phyloP scores from a whole-genome alignment of 2,329 filamentous ascomycete species.

The Rhinocladiella mackenziei region DNA sequence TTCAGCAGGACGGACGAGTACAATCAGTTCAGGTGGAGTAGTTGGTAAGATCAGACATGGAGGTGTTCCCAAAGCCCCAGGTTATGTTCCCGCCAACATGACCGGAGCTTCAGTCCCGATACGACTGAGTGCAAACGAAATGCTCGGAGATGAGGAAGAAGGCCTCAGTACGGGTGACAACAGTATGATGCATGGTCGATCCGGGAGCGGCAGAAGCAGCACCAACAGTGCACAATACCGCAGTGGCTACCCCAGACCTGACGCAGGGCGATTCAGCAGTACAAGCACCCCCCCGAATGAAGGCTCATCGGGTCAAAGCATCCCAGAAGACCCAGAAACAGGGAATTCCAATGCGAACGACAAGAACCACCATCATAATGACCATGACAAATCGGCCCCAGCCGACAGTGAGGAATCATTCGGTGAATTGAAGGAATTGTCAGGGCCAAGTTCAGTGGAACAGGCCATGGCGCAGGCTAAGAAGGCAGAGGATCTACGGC shows the following conservation, averaged over 20 bases:
- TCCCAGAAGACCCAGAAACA: conserved; percentile 43
- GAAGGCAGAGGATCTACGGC: conserved; percentile 43
- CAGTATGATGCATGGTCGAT: conserved; percentile 48
- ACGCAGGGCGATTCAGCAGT: conserved; percentile 38
- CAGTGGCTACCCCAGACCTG: conserved; percentile 43
- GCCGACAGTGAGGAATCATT: conserved; percentile 51
- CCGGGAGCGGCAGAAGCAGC: conserved; percentile 57
- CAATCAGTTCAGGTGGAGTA: conserved; percentile 52
- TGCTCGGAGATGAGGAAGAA: conserved; percentile 75
- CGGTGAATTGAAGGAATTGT: conserved; percentile 52
- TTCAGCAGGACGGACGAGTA: conserved; percentile 55
- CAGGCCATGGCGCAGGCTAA: conserved; percentile 39
- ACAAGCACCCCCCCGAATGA: conserved; percentile 51
- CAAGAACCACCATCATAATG: conserved; percentile 30
- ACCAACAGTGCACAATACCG: conserved; percentile 47
- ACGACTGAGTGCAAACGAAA: conserved; percentile 89
- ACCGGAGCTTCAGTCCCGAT: conserved; percentile 80
- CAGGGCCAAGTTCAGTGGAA: conserved; percentile 41
- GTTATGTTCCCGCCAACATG: conserved; percentile 73
- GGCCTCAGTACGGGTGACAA: conserved; percentile 32
- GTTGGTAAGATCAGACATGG: conserved; percentile 84
- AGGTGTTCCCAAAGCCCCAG: conserved; percentile 71
- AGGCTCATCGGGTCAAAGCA: conserved; percentile 31
- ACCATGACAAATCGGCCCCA: conserved; percentile 30
- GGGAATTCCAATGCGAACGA: conserved; percentile 31